Conservation (phyloP, 2,329 filamentous ascomycete species). For the Niveomyces coronatus region DNA sequence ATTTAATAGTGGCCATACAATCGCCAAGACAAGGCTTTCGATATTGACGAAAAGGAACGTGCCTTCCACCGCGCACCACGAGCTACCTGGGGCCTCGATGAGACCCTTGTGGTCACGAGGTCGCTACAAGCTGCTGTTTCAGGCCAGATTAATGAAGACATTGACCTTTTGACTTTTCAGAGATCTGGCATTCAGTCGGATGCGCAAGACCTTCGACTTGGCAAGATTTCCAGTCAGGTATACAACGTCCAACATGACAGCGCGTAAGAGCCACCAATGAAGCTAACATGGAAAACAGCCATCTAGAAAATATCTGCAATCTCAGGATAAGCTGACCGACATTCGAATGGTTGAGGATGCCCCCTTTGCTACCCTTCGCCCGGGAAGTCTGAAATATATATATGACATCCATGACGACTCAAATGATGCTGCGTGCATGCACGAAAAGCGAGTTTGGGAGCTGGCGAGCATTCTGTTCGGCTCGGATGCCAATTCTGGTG, state of each 20-base stretch:
- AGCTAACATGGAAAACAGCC: constrained; percentile 30
- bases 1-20: constrained; percentile 71
- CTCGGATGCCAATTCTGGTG: constrained; percentile 34
- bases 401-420: constrained; percentile 32
- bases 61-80: constrained; percentile 65
- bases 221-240: constrained; percentile 49
- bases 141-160: constrained; percentile 18
- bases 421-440: constrained; percentile 35
- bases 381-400: constrained; percentile 24
- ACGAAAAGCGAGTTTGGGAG: constrained; percentile 75
- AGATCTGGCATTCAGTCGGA: constrained; percentile 48
- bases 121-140: constrained; percentile 28
- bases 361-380: constrained; percentile 45
- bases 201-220: constrained; percentile 53
- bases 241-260: constrained; percentile 7
- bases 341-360: constrained; percentile 45
- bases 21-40: constrained; percentile 60
- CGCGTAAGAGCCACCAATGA: neutral
- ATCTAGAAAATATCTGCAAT: constrained; percentile 41
- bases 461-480: constrained; percentile 84
- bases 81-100: constrained; percentile 68
- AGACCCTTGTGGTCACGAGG: constrained; percentile 54
- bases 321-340: constrained; percentile 45
- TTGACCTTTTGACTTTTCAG: constrained; percentile 24
- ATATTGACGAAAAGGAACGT: constrained; percentile 53